A percentile compares a stretch with the other conserved stretches of the same genome.
Evolutionary conservation across 345 rosid species (phyloP).

Genomic region (Balakata baccata): DNA sequence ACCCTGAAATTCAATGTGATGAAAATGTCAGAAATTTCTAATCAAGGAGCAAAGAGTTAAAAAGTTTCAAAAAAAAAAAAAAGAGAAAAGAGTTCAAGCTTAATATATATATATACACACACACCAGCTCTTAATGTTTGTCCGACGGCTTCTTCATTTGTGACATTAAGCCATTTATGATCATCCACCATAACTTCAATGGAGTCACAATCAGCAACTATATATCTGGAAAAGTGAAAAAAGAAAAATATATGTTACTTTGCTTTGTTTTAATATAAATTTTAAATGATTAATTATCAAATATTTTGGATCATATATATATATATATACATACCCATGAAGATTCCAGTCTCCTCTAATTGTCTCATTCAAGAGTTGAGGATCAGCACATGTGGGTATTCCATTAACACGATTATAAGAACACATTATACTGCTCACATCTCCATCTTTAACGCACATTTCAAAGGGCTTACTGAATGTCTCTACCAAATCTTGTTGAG

Average conservation of each 20-base stretch:
- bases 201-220: constrained; percentile 21
- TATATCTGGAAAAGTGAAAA: constrained; percentile 10
- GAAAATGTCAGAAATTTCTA: too few species aligned
- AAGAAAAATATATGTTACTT: too few species aligned
- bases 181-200: constrained; percentile 2
- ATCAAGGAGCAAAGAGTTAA: too few species aligned
- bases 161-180: not conserved
- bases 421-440: constrained; percentile 84
- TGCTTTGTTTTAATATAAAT: too few species aligned
- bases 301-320: too few species aligned
- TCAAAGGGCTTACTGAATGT: constrained; percentile 67
- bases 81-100: constrained; percentile 1
- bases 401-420: constrained; percentile 88
- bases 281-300: too few species aligned
- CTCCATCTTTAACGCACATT: constrained; percentile 72
- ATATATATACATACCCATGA: constrained; percentile 12
- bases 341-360: constrained; percentile 27
- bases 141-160: constrained; percentile 12
- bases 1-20: constrained; percentile 22
- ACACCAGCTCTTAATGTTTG: constrained; percentile 45
- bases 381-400: constrained; percentile 76
- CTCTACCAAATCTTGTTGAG: constrained; percentile 74
- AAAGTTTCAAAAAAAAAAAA: too few species aligned
- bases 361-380: constrained; percentile 47
- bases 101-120: too few species aligned